phyloP scores from a whole-genome alignment of 1,284 basidiomycete species.

The Athelia psychrophila region DNA sequence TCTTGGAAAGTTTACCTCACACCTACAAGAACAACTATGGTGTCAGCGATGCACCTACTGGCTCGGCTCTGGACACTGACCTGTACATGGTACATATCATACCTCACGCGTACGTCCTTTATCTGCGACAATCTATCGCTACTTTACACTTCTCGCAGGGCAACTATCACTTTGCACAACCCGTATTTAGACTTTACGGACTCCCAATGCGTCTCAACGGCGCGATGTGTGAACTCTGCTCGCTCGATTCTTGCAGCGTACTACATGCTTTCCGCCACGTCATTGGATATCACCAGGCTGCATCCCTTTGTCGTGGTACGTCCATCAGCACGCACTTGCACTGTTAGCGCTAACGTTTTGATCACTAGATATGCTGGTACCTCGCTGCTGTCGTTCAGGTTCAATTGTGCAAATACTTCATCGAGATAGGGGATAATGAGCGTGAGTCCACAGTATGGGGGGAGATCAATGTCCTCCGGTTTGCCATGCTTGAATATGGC shows the following conservation, averaged over 20 bases:
- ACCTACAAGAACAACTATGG: slow-evolving; percentile 61
- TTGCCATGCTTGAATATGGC: slow-evolving; percentile 79
- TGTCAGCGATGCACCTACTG: slow-evolving; percentile 51
- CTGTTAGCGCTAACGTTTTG: slow-evolving; percentile 10
- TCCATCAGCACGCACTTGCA: slow-evolving; percentile 6
- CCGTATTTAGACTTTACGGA: slow-evolving; percentile 74
- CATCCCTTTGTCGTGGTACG: slow-evolving; percentile 80
- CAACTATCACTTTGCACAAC: slow-evolving; percentile 80
- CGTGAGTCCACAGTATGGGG: slow-evolving; percentile 77
- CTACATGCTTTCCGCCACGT: slow-evolving; percentile 71
- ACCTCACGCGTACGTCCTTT: slow-evolving; percentile 69
- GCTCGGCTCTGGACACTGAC: slow-evolving; percentile 68
- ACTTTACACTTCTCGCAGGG: slow-evolving; percentile 40
- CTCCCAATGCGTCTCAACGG: slow-evolving; percentile 58
- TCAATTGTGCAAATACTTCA: slow-evolving; percentile 80
- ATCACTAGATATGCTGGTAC: slow-evolving; percentile 80
- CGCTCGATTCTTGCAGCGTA: slow-evolving; percentile 69
- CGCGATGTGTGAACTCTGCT: slow-evolving; percentile 70
- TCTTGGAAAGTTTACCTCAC: slow-evolving; percentile 65
- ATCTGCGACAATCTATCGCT: slow-evolving; percentile 1
- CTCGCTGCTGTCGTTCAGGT: slow-evolving; percentile 81
- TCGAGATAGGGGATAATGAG: slow-evolving; percentile 67
- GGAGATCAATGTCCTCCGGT: slow-evolving; percentile 74
- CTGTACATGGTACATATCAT: slow-evolving; percentile 81
- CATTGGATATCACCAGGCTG: slow-evolving; percentile 70